phyloP scores from a whole-genome alignment of 2,329 filamentous ascomycete species.

The Onygenales sp. region DNA sequence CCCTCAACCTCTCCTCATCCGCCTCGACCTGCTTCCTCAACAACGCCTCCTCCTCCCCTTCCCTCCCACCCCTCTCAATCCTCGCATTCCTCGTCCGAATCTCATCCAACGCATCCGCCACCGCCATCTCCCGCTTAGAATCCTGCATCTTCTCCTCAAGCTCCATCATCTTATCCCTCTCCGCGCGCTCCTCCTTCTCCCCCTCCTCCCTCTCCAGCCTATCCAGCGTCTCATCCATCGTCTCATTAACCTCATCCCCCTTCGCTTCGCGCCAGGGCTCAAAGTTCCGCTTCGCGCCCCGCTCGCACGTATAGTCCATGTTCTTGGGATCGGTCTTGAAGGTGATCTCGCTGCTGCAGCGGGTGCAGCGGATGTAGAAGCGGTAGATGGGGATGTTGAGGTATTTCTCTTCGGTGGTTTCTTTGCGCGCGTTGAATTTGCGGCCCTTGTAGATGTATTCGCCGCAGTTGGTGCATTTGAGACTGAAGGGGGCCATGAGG shows the following conservation, averaged over 20 bases:
- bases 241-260: conserved; percentile 54
- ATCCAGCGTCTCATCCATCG: conserved; percentile 78
- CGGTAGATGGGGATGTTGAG: conserved; percentile 77
- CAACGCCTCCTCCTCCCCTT: conserved; percentile 46
- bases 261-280: conserved; percentile 75
- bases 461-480: conserved; percentile 61
- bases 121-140: conserved; percentile 89
- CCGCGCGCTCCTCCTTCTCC: conserved; percentile 54
- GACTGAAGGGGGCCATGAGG: conserved; percentile 79
- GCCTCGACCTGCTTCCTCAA: conserved; percentile 51
- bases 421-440: conserved; percentile 93
- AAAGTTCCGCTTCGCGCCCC: conserved; percentile 83
- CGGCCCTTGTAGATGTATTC: conserved; percentile 88
- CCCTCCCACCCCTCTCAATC: conserved; percentile 65
- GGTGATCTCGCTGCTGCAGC: conserved; percentile 77
- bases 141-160: conserved; percentile 89
- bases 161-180: conserved; percentile 89
- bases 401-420: conserved; percentile 85
- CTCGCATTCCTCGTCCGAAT: conserved; percentile 86
- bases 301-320: conserved; percentile 72
- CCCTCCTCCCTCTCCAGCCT: conserved; percentile 68
- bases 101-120: conserved; percentile 91
- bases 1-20: conserved; percentile 49
- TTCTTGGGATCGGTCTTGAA: conserved; percentile 94
- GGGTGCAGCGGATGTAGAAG: conserved; percentile 85